Conservation (phyloP, 805 yeast genomes). For the Ogataea polymorpha region DNA sequence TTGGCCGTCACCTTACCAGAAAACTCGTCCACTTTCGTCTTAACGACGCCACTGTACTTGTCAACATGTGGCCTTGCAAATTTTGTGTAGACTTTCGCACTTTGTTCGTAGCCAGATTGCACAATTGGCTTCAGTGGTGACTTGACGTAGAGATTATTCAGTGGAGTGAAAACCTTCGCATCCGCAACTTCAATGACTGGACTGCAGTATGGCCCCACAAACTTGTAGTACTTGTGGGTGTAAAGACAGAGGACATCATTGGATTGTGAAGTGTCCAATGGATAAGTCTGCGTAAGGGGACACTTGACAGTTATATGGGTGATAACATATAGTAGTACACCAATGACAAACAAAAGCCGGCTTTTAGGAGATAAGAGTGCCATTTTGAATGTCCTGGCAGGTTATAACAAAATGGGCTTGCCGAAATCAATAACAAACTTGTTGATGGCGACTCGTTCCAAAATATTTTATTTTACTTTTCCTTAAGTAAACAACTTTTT, state of each 20-base stretch:
- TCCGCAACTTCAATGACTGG: conserved; percentile 15
- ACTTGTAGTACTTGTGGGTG: conserved; percentile 19
- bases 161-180: conserved; percentile 13
- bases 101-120: conserved; percentile 11
- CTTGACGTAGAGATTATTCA: conserved; percentile 13
- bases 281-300: conserved; percentile 22
- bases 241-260: conserved; percentile 22
- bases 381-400: conserved; percentile 2
- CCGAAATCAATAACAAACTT: conserved; percentile 1
- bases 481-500: conserved; percentile 2
- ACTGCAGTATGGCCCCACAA: conserved; percentile 19
- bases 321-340: conserved; percentile 15
- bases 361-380: conserved; percentile 13
- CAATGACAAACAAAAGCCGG: conserved; percentile 18
- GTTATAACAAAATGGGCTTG: not conserved
- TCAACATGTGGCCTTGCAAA: conserved; percentile 21
- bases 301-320: conserved; percentile 24
- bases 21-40: conserved; percentile 1
- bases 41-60: conserved; percentile 10
- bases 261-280: conserved; percentile 7
- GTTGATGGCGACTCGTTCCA: conserved; percentile 12
- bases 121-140: conserved; percentile 27
- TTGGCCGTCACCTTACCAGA: not conserved
- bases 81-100: conserved; percentile 8
- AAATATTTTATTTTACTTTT: not conserved